Evolutionary conservation across 352 stramenopile species (phyloP).

Genomic region (Elongisporangium undulatum): DNA sequence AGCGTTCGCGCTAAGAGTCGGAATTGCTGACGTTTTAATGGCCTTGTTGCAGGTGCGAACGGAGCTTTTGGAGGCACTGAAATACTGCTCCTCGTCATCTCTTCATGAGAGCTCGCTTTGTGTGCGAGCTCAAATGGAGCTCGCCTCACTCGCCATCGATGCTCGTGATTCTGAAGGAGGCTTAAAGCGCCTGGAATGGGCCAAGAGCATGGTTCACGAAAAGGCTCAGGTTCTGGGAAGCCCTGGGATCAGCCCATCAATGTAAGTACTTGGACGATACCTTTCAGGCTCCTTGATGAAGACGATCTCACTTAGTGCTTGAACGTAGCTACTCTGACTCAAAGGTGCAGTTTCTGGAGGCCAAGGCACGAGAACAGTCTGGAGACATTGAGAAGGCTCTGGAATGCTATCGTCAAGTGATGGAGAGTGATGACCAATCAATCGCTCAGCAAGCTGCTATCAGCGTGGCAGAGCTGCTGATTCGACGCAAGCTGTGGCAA

Average conservation of each 20-base stretch:
- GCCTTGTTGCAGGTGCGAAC: constrained; percentile 28
- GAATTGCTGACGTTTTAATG: not conserved
- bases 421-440: constrained; percentile 15
- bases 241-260: constrained; percentile 14
- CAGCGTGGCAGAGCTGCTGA: constrained; percentile 41
- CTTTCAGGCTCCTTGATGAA: not conserved
- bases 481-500: constrained; percentile 16
- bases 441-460: constrained; percentile 28
- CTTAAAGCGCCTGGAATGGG: constrained; percentile 38
- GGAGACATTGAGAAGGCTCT: constrained; percentile 42
- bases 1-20: not conserved
- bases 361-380: constrained; percentile 46
- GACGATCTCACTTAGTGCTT: constrained; percentile 4
- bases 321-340: constrained; percentile 41
- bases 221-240: constrained; percentile 41
- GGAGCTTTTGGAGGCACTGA: constrained; percentile 47
- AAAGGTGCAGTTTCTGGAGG: constrained; percentile 49
- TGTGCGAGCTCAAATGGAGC: constrained; percentile 45
- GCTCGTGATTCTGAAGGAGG: constrained; percentile 58
- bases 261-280: constrained; percentile 29
- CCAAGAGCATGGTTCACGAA: constrained; percentile 32
- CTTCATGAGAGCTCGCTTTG: constrained; percentile 65
- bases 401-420: constrained; percentile 28
- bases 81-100: constrained; percentile 50
- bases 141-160: constrained; percentile 39